Percentiles rank a stretch among this genome's conserved stretches.
Evolutionary conservation across 257 asterid genomes (phyloP).

Genomic region (Solanum chmielewskii): DNA sequence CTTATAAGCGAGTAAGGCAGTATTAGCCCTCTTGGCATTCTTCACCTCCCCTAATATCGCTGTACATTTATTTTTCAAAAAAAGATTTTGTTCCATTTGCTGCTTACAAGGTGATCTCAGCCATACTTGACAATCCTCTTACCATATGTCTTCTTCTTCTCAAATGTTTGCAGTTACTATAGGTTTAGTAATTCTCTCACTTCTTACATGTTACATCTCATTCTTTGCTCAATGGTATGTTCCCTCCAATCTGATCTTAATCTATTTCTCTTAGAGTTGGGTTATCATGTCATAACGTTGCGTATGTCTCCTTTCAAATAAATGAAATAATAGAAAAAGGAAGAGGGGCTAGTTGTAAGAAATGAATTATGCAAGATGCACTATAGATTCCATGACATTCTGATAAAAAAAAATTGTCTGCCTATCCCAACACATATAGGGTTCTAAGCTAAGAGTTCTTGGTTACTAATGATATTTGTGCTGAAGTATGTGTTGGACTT

Average conservation of each 20-base stretch:
- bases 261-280: not conserved
- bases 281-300: not conserved
- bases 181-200: not conserved
- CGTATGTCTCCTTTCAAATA: not conserved
- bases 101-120: not conserved
- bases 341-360: not conserved
- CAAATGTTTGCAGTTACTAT: not conserved
- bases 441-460: not conserved
- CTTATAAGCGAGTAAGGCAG: not conserved
- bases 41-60: not conserved
- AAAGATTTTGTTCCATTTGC: not conserved
- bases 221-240: not conserved
- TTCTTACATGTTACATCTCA: not conserved
- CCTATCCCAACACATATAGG: not conserved
- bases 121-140: not conserved
- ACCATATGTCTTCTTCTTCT: not conserved
- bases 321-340: not conserved
- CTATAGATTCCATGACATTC: not conserved
- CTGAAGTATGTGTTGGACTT: not conserved
- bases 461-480: not conserved
- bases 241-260: not conserved
- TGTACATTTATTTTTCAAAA: not conserved
- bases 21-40: not conserved
- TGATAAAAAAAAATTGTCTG: not conserved
- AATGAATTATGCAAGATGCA: not conserved